Conservation (phyloP, 2,329 filamentous ascomycete genomes). For the Ophiocordyceps camponoti-leonardi region DNA sequence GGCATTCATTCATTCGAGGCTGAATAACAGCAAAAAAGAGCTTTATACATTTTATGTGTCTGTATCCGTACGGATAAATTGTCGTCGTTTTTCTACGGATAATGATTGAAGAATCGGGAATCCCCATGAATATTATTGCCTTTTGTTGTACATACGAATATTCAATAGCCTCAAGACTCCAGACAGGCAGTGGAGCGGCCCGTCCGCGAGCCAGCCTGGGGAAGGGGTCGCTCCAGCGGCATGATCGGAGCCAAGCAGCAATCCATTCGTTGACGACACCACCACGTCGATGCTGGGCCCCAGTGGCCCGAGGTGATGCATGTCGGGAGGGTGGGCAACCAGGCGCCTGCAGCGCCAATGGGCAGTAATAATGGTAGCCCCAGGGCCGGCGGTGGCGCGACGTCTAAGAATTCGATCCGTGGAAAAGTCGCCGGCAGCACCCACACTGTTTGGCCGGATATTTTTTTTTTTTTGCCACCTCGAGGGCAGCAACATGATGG, state of each 20-base stretch:
- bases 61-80: too few relatives aligned
- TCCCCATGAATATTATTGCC: too few relatives aligned
- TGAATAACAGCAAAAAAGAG: too few relatives aligned
- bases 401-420: not conserved
- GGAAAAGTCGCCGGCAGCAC: not conserved
- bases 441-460: not conserved
- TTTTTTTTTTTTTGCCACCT: not conserved
- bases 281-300: not conserved
- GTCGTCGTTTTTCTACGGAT: too few relatives aligned
- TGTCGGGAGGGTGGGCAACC: conserved; percentile 6
- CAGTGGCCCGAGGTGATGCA: conserved; percentile 2
- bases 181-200: not conserved
- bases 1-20: too few relatives aligned
- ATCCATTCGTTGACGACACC: not conserved
- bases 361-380: conserved; percentile 6
- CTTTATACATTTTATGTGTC: too few relatives aligned
- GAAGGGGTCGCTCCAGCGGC: not conserved
- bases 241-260: not conserved
- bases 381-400: not conserved
- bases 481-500: not conserved
- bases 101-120: too few relatives aligned
- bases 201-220: not conserved
- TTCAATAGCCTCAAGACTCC: not conserved
- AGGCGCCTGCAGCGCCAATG: conserved; percentile 20
- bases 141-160: not conserved